Base-by-base conservation (phyloP, 805 yeast species). In the Lachancea thermotolerans region DNA sequence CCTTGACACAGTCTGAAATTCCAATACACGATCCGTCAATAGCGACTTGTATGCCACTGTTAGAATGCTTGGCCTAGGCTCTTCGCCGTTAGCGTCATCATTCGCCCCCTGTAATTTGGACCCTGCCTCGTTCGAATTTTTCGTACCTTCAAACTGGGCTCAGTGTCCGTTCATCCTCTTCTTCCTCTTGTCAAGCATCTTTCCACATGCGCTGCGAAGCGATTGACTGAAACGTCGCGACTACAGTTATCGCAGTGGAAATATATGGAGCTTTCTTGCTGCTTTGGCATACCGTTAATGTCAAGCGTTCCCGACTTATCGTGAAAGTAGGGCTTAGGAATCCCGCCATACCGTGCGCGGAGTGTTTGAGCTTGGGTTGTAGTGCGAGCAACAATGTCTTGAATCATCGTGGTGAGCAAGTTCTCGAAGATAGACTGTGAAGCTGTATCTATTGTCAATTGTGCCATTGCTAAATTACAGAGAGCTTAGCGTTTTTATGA, bases 171-270 rank as follows among this genome's bases (percentile, higher is more conserved):
- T 47, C n/a, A 68, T 50, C 73, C 69, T 51, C 81, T 67, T 21
- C 71, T 70, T 47, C 85, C 74, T 10, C 96, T 85, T 37, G 87
- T 86, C 18, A 89, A 65, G 60, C 99, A 91, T 55, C 95, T 79
- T 60, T 89, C 95, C 28, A 91, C 73, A 65, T 91, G 99, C 35
- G 86, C 89, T 2, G 98, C 97, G 71, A 87, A 90, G 47, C 99
- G 70, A 33, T 86, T 83, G 1, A 95, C 96, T 0, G 96, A 91
- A 7, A 91, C 83, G 56, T 82, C 87, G 46, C 99, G 72, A 15
- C 78, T 81, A 64, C 99, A 91, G 53, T 85, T 83, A 4, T 74
- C 73, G 66, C 99, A 91, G 45, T 71, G 76, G 55, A 88, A 86
- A 62, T 89, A 88, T 25, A 55, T 56, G 11, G 67, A 59, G 4